phyloP scores from a whole-genome alignment of 2,329 filamentous ascomycete species.

The Penicillium sp. region DNA sequence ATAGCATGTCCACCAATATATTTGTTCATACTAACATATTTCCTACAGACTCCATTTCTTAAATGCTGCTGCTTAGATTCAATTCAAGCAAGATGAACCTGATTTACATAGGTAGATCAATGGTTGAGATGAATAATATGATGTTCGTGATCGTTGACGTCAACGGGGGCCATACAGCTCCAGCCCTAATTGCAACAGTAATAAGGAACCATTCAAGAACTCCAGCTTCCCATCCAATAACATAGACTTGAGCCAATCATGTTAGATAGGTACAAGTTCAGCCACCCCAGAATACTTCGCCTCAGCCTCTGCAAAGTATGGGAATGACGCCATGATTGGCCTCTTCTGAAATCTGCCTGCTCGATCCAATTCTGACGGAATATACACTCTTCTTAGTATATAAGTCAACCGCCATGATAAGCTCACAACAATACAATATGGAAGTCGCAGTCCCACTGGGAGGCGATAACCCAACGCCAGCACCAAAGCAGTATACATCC shows the following conservation, averaged over 20 bases:
- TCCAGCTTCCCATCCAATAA: not conserved
- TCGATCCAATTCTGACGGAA: not conserved
- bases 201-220: not conserved
- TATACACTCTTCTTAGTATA: no score
- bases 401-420: not conserved
- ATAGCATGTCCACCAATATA: not conserved
- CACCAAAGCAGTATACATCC: constrained; percentile 9
- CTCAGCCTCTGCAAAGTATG: not conserved
- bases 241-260: not conserved
- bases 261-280: not conserved
- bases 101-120: not conserved
- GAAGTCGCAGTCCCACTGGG: not conserved
- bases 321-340: constrained; percentile 5
- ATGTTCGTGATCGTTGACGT: not conserved
- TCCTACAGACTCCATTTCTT: not conserved
- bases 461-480: constrained; percentile 6
- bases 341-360: not conserved
- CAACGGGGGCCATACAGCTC: not conserved
- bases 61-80: not conserved
- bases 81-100: not conserved
- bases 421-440: not conserved
- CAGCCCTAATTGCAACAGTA: not conserved
- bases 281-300: not conserved
- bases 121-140: not conserved
- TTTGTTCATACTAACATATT: no score